phyloP scores from a whole-genome alignment of 1,284 basidiomycete genomes.

The Afroboletus lepidellus region DNA sequence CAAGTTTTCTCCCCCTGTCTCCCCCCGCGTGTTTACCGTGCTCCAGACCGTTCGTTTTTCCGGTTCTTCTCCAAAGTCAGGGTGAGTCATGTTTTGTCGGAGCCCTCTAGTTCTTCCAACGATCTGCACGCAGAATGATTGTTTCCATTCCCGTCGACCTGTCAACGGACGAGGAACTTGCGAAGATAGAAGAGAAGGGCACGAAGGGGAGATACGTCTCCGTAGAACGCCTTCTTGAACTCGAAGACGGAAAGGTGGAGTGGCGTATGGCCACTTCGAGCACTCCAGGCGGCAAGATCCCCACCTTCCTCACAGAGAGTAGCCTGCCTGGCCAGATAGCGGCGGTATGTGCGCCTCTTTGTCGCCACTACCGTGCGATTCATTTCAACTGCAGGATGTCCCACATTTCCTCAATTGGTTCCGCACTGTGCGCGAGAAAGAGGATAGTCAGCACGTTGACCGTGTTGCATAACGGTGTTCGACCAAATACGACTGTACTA shows the following conservation, averaged over 20 bases:
- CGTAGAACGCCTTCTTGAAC: slow-evolving; percentile 64
- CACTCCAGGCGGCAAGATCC: slow-evolving; percentile 66
- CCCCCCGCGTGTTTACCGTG: slow-evolving; percentile 73
- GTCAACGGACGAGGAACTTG: slow-evolving; percentile 53
- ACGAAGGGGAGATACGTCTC: slow-evolving; percentile 68
- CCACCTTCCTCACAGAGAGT: slow-evolving; percentile 57
- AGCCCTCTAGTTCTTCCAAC: not conserved
- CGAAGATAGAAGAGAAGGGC: slow-evolving; percentile 63
- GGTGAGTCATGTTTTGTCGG: slow-evolving; percentile 39
- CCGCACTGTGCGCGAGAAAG: slow-evolving; percentile 28
- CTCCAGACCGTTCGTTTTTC: slow-evolving; percentile 59
- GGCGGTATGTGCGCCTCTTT: slow-evolving; percentile 40
- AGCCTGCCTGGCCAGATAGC: slow-evolving; percentile 62
- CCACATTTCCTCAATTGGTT: slow-evolving; percentile 59
- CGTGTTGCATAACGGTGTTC: not conserved
- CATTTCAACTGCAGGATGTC: slow-evolving; percentile 51
- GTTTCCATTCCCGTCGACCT: slow-evolving; percentile 74
- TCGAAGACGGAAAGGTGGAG: slow-evolving; percentile 62
- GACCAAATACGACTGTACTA: not conserved
- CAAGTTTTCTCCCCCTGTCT: slow-evolving; percentile 65
- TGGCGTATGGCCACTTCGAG: slow-evolving; percentile 83
- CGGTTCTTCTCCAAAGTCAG: slow-evolving; percentile 48
- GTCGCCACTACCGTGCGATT: not conserved
- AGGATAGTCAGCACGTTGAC: slow-evolving; percentile 32
- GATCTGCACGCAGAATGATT: slow-evolving; percentile 46